A percentile compares a stretch with the other conserved stretches of the same genome.
These are phyloP conservation scores for Priceomyces castillae DNA, from an alignment of 805 yeast genomes.

Conservation along the genomic window DNA sequence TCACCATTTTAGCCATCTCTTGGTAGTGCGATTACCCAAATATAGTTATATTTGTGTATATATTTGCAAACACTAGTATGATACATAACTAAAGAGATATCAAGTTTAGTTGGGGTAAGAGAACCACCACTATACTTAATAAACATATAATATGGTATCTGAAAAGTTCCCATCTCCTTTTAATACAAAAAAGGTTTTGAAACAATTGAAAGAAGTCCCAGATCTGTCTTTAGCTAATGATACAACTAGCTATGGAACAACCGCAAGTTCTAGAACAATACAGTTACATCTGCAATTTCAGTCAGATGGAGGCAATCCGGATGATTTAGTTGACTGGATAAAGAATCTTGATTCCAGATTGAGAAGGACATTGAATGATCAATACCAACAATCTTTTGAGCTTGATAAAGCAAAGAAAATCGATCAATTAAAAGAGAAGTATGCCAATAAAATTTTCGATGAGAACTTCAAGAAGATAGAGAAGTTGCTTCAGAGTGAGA, in stretches of 20 bases:
- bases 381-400: slow-evolving; percentile 14
- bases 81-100: not conserved
- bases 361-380: slow-evolving; percentile 15
- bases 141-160: slow-evolving; percentile 2
- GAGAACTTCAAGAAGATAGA: slow-evolving; percentile 25
- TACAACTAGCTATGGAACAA: not conserved
- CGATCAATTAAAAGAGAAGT: slow-evolving; percentile 21
- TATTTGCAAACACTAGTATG: not conserved
- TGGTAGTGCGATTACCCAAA: not conserved
- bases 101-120: not conserved
- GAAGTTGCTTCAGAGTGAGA: slow-evolving; percentile 33
- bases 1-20: not conserved
- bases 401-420: slow-evolving; percentile 12
- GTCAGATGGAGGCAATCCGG: slow-evolving; percentile 7
- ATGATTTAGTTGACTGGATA: slow-evolving; percentile 30
- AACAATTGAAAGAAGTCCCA: not conserved
- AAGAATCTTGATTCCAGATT: slow-evolving; percentile 23
- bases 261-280: not conserved
- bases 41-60: not conserved
- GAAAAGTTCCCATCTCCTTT: slow-evolving; percentile 22
- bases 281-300: not conserved
- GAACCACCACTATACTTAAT: no score
- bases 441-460: slow-evolving; percentile 21
- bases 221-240: not conserved
- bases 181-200: not conserved